phyloP scores from a whole-genome alignment of 2,329 filamentous ascomycete genomes.

The Clarireedia sp. region DNA sequence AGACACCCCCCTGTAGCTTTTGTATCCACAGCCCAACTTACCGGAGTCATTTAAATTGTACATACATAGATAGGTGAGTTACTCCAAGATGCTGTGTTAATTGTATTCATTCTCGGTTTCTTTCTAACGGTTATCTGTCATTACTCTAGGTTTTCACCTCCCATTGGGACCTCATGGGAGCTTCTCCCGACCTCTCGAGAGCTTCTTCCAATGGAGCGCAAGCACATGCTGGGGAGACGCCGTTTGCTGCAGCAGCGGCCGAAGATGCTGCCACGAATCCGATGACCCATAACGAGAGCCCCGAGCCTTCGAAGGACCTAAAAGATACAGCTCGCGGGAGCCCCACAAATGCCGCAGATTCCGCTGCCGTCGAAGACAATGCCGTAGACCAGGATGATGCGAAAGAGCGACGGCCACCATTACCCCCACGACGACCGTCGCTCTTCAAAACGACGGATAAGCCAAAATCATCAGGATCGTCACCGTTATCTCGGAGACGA shows the following conservation, averaged over 20 bases:
- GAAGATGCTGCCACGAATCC: slow-evolving; percentile 19
- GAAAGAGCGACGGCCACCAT: slow-evolving; percentile 34
- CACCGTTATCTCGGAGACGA: slow-evolving; percentile 24
- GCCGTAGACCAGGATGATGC: slow-evolving; percentile 15
- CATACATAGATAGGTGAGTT: background rate
- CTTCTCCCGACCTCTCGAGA: slow-evolving; percentile 10
- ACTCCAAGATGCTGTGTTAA: background rate
- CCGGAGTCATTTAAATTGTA: background rate
- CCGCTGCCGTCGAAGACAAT: background rate
- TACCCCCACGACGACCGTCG: slow-evolving; percentile 39
- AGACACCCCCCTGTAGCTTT: background rate
- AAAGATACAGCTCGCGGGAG: background rate
- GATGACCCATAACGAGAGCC: slow-evolving; percentile 20
- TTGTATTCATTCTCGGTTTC: background rate
- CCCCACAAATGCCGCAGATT: background rate
- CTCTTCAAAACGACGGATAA: slow-evolving; percentile 20
- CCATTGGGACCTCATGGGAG: slow-evolving; percentile 18
- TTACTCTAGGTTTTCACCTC: background rate
- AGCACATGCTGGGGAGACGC: slow-evolving; percentile 14
- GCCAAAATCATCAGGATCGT: slow-evolving; percentile 12
- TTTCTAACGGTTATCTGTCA: background rate
- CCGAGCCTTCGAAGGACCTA: slow-evolving; percentile 11
- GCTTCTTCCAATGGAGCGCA: slow-evolving; percentile 12
- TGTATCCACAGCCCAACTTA: background rate
- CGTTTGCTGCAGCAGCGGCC: slow-evolving; percentile 14